phyloP scores from a whole-genome alignment of 768 basidiomycete genomes.

The Boletales sp. region DNA sequence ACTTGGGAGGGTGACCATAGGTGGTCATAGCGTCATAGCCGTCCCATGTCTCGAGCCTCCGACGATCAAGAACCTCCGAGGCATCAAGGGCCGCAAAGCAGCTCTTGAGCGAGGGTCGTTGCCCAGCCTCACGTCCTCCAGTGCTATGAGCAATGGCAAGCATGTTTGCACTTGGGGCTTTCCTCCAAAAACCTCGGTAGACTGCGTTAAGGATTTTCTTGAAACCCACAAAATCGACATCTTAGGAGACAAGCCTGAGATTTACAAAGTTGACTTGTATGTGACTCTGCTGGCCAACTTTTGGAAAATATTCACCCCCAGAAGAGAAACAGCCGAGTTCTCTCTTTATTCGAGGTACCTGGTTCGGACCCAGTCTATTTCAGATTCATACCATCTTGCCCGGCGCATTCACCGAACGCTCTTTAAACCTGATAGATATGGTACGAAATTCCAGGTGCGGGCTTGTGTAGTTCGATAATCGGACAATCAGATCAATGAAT shows the following conservation, averaged over 20 bases:
- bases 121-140: conserved; percentile 46
- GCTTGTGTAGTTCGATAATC: conserved; percentile 51
- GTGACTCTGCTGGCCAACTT: conserved; percentile 20
- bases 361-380: conserved; percentile 50
- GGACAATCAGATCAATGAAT: conserved; percentile 2
- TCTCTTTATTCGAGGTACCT: conserved; percentile 49
- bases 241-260: conserved; percentile 39
- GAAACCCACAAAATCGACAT: conserved; percentile 42
- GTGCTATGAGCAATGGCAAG: conserved; percentile 48
- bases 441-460: conserved; percentile 40
- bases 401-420: conserved; percentile 59
- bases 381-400: conserved; percentile 70
- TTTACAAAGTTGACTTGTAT: conserved; percentile 50
- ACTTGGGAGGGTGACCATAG: conserved; percentile 44
- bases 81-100: conserved; percentile 37
- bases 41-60: conserved; percentile 25
- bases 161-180: conserved; percentile 62
- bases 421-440: conserved; percentile 35
- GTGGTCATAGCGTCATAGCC: conserved; percentile 41
- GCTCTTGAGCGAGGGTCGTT: conserved; percentile 35
- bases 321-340: conserved; percentile 38
- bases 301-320: conserved; percentile 5
- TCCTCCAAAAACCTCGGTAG: conserved; percentile 42
- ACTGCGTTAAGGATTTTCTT: conserved; percentile 39
- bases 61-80: conserved; percentile 31